Percentiles rank a stretch among this genome's conserved stretches.
These are phyloP conservation scores for Sporothrix luriei DNA, from an alignment of 2,329 filamentous ascomycete species.

Conservation along the genomic window DNA sequence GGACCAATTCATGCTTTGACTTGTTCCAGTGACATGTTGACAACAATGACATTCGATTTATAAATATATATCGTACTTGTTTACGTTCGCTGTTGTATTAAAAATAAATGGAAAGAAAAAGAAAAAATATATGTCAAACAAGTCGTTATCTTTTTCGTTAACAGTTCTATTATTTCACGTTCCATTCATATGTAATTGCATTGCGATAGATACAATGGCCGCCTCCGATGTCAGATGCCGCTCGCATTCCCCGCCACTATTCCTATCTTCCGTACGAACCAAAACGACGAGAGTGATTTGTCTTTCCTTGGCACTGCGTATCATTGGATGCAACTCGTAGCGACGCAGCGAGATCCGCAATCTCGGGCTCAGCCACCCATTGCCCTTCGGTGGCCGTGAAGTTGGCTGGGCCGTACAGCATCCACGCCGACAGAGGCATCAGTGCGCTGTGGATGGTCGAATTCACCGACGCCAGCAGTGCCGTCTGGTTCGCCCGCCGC, in stretches of 20 bases:
- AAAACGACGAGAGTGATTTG: not conserved
- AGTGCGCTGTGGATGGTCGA: constrained; percentile 38
- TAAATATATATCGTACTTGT: not conserved
- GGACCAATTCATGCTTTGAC: not conserved
- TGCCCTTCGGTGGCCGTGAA: constrained; percentile 30
- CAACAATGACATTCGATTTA: not conserved
- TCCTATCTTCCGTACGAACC: not conserved
- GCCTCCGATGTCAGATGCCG: not conserved
- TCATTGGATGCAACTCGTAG: not conserved
- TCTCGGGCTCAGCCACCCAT: constrained; percentile 32
- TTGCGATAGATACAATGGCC: not conserved
- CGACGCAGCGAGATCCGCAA: constrained; percentile 1
- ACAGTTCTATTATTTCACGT: not conserved
- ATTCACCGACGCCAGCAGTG: constrained; percentile 28
- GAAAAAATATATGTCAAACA: no score
- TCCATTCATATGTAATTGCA: not conserved
- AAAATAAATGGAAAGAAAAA: no score
- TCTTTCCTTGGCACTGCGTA: constrained; percentile 16
- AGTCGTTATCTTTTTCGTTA: not conserved
- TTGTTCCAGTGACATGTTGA: not conserved
- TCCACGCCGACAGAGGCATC: constrained; percentile 47
- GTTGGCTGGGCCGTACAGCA: constrained; percentile 46
- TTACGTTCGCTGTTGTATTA: no score
- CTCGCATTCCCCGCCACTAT: not conserved
- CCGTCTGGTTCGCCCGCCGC: constrained; percentile 36